A percentile compares a stretch with the other conserved stretches of the same genome.
These are phyloP conservation scores for Ophiostoma novo-ulmi DNA, from an alignment of 2,329 filamentous ascomycete species.

Conservation along the genomic window DNA sequence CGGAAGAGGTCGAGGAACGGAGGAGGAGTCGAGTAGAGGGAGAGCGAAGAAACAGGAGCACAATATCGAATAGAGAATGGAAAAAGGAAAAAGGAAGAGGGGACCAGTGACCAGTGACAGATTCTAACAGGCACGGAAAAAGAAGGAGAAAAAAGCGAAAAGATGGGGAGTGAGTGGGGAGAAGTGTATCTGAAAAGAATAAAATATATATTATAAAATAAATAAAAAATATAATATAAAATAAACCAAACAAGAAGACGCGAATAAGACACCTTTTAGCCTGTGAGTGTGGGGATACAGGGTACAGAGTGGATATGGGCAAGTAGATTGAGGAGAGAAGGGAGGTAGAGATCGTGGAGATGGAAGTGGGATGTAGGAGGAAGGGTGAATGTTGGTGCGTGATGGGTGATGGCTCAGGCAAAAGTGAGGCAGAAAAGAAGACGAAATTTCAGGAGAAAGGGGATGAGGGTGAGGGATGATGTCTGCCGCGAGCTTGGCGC, in stretches of 20 bases:
- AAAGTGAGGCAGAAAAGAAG: constrained; percentile 2
- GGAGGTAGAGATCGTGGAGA: neutral
- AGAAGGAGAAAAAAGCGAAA: constrained; percentile 15
- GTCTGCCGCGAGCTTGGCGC: neutral
- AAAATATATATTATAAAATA: neutral
- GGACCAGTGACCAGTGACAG: constrained; percentile 4
- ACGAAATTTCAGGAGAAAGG: neutral
- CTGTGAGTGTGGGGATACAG: constrained; percentile 15
- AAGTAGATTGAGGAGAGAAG: constrained; percentile 1
- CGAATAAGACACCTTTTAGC: neutral
- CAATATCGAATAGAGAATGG: neutral
- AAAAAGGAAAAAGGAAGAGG: neutral
- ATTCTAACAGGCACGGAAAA: constrained; percentile 13
- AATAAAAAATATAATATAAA: neutral
- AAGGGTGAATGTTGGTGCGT: neutral
- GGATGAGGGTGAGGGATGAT: neutral
- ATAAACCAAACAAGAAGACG: neutral
- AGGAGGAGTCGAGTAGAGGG: neutral
- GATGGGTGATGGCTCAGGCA: neutral
- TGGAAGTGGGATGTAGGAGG: neutral
- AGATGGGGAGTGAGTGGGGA: constrained; percentile 14
- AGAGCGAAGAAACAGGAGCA: neutral
- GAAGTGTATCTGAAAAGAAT: neutral
- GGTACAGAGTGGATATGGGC: constrained; percentile 11
- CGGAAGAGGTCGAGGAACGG: constrained; percentile 4